Evolutionary conservation across 495 filamentous ascomycete genomes (phyloP).

Genomic region (Podospora fimiseda): DNA sequence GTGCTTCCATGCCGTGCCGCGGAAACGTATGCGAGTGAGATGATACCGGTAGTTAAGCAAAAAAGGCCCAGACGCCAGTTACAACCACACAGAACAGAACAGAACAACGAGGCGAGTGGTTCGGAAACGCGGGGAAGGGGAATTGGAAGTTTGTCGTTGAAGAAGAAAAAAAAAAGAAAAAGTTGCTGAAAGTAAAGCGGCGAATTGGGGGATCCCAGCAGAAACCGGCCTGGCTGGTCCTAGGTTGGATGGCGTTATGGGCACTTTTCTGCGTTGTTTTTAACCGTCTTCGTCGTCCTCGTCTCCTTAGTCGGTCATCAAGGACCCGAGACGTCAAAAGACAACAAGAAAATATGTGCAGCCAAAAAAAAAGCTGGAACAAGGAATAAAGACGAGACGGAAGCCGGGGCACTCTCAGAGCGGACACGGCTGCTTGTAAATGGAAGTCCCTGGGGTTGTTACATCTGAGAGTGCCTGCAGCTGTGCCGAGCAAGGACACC

Average conservation of each 20-base stretch:
- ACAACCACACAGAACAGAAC: constrained; percentile 4
- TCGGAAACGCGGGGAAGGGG: neutral
- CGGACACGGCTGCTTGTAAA: constrained; percentile 5
- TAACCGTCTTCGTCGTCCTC: neutral
- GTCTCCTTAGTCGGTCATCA: neutral
- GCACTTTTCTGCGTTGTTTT: constrained; percentile 12
- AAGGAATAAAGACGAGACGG: constrained; percentile 1
- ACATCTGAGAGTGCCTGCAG: constrained; percentile 8
- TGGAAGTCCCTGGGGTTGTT: constrained; percentile 16
- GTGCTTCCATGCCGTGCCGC: constrained; percentile 35
- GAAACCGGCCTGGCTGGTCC: constrained; percentile 12
- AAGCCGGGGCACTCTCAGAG: neutral
- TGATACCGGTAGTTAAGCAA: constrained; percentile 8
- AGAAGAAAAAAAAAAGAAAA: constrained; percentile 2
- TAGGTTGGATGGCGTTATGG: constrained; percentile 6
- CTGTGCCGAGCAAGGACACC: constrained; percentile 4
- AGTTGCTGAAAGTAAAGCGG: constrained; percentile 1
- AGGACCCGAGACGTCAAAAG: constrained; percentile 14
- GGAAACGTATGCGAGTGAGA: constrained; percentile 16
- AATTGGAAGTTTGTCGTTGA: neutral
- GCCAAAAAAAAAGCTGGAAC: neutral
- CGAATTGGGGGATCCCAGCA: constrained; percentile 7
- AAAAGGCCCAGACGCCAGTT: constrained; percentile 17
- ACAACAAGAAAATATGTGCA: neutral
- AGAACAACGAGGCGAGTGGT: neutral